phyloP scores from a whole-genome alignment of 2,329 filamentous ascomycete genomes.

The Furcasterigmium furcatum region DNA sequence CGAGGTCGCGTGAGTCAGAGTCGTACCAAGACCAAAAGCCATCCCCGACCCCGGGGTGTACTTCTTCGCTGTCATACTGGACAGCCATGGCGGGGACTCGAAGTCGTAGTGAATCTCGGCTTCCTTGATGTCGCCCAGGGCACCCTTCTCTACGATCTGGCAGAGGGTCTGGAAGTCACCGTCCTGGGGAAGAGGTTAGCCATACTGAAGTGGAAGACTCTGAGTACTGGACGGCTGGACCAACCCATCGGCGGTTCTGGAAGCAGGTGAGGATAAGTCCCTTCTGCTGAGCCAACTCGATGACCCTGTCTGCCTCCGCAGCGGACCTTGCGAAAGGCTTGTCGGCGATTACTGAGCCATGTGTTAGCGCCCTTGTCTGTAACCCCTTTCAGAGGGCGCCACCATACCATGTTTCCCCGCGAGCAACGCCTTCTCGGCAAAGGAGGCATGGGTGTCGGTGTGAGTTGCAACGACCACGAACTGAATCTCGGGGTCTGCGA shows the following conservation, averaged over 20 bases:
- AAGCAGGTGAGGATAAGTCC: conserved; percentile 47
- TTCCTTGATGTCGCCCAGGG: conserved; percentile 59
- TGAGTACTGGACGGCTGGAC: neutral
- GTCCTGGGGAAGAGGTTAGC: conserved; percentile 39
- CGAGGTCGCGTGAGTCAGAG: conserved; percentile 9
- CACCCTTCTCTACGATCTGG: conserved; percentile 48
- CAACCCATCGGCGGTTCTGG: conserved; percentile 31
- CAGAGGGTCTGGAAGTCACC: conserved; percentile 60
- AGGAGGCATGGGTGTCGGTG: conserved; percentile 43
- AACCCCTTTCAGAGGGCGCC: no score
- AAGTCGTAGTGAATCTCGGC: conserved; percentile 66
- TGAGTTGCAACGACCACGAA: conserved; percentile 61
- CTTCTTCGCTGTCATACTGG: conserved; percentile 20
- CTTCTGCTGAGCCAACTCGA: conserved; percentile 40
- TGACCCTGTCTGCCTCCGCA: conserved; percentile 53
- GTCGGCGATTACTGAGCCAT: conserved; percentile 52
- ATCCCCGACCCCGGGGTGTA: conserved; percentile 35
- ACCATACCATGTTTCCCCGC: conserved; percentile 54
- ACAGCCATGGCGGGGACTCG: conserved; percentile 37
- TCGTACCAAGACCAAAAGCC: conserved; percentile 35
- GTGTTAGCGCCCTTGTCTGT: no score
- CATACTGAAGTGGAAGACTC: no score
- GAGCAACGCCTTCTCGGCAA: conserved; percentile 53
- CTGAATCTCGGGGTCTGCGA: conserved; percentile 55
- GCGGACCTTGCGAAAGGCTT: conserved; percentile 63